These are phyloP conservation scores for Triticum monococcum DNA, from an alignment of 176 grass and related monocot genomes.

Conservation along the genomic window DNA sequence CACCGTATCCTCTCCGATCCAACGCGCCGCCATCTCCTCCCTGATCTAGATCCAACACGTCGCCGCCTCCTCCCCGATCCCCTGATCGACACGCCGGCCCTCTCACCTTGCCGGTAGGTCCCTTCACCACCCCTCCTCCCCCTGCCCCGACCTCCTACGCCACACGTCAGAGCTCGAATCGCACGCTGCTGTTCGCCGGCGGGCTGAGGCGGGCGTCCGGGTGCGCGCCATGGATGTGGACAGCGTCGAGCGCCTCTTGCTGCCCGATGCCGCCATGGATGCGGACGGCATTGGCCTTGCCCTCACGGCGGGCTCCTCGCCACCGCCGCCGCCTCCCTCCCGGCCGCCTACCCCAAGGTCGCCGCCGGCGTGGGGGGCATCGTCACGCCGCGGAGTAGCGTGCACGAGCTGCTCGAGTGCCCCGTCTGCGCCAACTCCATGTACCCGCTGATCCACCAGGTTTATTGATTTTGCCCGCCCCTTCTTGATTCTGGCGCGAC, in stretches of 20 bases:
- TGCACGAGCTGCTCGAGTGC: slow-evolving; percentile 96
- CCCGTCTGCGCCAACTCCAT: slow-evolving; percentile 98
- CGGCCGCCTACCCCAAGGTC: slow-evolving; percentile 35
- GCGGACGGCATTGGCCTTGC: slow-evolving; percentile 34
- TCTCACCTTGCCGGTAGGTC: too few species aligned
- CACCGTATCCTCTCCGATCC: too few species aligned
- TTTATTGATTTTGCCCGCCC: slow-evolving; percentile 3
- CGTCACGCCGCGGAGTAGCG: slow-evolving; percentile 40
- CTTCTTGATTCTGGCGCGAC: neutral
- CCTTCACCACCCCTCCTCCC: too few species aligned
- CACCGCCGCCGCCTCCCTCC: slow-evolving; percentile 22
- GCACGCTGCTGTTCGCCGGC: neutral
- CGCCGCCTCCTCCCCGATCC: too few species aligned
- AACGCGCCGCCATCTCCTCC: too few species aligned
- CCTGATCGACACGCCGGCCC: too few species aligned
- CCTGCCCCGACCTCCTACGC: neutral
- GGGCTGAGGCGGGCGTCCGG: slow-evolving; percentile 20
- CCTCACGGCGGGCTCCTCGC: slow-evolving; percentile 23
- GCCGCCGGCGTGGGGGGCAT: neutral
- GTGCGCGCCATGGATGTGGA: slow-evolving; percentile 50
- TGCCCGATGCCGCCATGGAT: slow-evolving; percentile 47
- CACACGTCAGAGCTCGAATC: neutral
- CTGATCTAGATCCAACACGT: too few species aligned
- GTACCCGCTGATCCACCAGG: slow-evolving; percentile 98
- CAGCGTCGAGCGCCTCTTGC: slow-evolving; percentile 69